A percentile compares a stretch with the other conserved stretches of the same genome.
Conservation (phyloP, 352 stramenopile genomes). For the Phytophthora pisi region DNA sequence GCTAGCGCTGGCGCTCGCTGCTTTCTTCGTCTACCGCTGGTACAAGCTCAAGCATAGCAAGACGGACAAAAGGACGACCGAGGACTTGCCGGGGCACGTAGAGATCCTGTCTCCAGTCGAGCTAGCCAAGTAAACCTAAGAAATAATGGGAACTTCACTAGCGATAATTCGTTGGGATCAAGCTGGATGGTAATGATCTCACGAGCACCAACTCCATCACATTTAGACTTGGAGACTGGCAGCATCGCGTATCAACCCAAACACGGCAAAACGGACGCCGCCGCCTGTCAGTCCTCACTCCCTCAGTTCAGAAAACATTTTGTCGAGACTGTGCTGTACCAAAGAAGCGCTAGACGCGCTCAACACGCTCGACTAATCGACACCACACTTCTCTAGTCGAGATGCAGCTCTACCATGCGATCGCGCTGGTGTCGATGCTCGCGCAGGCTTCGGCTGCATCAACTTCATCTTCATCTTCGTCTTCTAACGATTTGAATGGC, state of each 20-base stretch:
- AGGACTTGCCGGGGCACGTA: conserved; percentile 6
- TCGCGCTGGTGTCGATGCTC: conserved; percentile 8
- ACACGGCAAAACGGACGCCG: conserved; percentile 6
- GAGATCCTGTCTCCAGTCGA: conserved; percentile 5
- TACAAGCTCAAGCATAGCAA: conserved; percentile 20
- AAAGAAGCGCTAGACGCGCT: not conserved
- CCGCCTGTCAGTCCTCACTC: not conserved
- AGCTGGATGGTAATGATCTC: not conserved
- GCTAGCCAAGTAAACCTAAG: not conserved
- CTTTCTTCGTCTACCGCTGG: conserved; percentile 32
- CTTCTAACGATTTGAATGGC: conserved; percentile 19
- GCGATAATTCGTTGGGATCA: not conserved
- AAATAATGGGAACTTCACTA: too few species aligned
- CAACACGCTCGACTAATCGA: not conserved
- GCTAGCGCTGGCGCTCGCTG: conserved; percentile 18
- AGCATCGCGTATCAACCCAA: conserved; percentile 10
- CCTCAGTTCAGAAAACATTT: conserved; percentile 8
- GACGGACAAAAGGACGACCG: conserved; percentile 5
- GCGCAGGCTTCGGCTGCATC: conserved; percentile 4
- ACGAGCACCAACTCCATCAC: not conserved
- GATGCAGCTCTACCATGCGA: conserved; percentile 3
- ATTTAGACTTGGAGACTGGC: not conserved
- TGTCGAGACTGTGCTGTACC: conserved; percentile 3
- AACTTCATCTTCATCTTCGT: not conserved
- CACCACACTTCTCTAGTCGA: conserved; percentile 4